These are phyloP conservation scores for Trichomonascaceae sp. DNA, from an alignment of 1,139 yeast species.

Conservation along the genomic window DNA sequence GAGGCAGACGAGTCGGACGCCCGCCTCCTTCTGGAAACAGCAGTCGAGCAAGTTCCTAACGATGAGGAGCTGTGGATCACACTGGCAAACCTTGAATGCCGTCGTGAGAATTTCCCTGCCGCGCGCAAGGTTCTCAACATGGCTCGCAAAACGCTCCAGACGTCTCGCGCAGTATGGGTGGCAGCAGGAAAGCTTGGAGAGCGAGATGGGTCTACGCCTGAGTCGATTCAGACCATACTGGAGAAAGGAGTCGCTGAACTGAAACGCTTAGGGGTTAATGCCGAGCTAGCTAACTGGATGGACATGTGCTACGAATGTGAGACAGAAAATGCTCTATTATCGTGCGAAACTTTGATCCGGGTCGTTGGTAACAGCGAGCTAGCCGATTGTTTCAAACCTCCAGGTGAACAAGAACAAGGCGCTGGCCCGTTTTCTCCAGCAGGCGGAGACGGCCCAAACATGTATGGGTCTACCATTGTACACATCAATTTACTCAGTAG, in stretches of 20 bases:
- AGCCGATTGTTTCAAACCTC: constrained; percentile 5
- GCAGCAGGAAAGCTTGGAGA: constrained; percentile 65
- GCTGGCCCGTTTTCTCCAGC: too few species aligned
- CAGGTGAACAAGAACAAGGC: too few species aligned
- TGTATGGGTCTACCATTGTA: too few species aligned
- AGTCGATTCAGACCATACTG: constrained; percentile 35
- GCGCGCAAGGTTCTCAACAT: constrained; percentile 42
- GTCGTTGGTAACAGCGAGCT: constrained; percentile 19
- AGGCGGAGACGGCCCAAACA: too few species aligned
- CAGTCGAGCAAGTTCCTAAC: constrained; percentile 55
- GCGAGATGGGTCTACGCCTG: constrained; percentile 29
- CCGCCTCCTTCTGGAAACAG: constrained; percentile 45
- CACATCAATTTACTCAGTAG: too few species aligned
- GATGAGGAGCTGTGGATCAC: constrained; percentile 56
- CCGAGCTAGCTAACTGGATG: constrained; percentile 34
- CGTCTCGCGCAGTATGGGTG: constrained; percentile 53
- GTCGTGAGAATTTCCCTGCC: constrained; percentile 33
- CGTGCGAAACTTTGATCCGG: constrained; percentile 25
- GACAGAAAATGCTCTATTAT: constrained; percentile 19
- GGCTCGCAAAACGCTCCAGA: constrained; percentile 40
- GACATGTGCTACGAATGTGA: constrained; percentile 33
- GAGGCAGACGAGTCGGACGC: constrained; percentile 37
- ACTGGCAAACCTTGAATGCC: constrained; percentile 34
- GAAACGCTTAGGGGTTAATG: constrained; percentile 19
- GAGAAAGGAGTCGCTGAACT: constrained; percentile 40